Evolutionary conservation across 1,139 yeast species (phyloP), one percentile per base, ranked within the genome.

Genomic region (Suhomyces kunorum): DNA sequence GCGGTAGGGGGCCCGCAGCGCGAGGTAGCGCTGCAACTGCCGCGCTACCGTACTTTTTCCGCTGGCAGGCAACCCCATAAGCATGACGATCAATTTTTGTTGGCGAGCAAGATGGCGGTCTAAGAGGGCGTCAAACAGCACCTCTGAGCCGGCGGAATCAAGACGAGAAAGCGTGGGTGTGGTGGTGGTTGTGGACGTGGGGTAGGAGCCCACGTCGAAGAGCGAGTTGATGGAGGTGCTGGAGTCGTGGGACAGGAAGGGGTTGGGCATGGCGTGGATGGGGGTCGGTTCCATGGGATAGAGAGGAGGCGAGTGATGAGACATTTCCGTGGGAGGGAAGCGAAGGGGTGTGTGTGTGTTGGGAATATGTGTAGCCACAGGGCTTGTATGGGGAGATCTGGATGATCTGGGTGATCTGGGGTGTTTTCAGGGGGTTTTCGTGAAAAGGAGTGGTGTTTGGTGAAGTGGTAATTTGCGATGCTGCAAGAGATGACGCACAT

Each of bases 1-100:
- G 63, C 44, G 65, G 60, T 16, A 71, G 52, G 40, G 66, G 50
- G 42, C 53, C 36, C 46, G 47, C 31, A 55, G 48, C 38, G 61
- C 63, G 29, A 80, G 61, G 45, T 59, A 71, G 8, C 66, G 56
- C 20, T 70, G 66, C 34, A 83, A 56, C 49, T 80, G 81, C 32
- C 67, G 66, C 29, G 83, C 74, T 13, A 82, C 64, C 8, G 88
- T 79, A 16, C 86, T 80, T 59, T 83, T 83, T 3, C 89, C 90
- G 17, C 78, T 69, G 0, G 89, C 89, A 0, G 90, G 89, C 34
- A 83, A 64, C 0, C 89, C 90, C 9, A 82, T 82, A 33, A 83
- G 57, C 40, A 83, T 68, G 12, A 80, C 54, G 17, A 61, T 49
- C 30, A 61, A 28, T 36, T 58, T 41, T 54, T 61, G 39, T 28